These are phyloP conservation scores for Glaciozyma antarctica DNA, from an alignment of 768 basidiomycete species.

Conservation along the genomic window DNA sequence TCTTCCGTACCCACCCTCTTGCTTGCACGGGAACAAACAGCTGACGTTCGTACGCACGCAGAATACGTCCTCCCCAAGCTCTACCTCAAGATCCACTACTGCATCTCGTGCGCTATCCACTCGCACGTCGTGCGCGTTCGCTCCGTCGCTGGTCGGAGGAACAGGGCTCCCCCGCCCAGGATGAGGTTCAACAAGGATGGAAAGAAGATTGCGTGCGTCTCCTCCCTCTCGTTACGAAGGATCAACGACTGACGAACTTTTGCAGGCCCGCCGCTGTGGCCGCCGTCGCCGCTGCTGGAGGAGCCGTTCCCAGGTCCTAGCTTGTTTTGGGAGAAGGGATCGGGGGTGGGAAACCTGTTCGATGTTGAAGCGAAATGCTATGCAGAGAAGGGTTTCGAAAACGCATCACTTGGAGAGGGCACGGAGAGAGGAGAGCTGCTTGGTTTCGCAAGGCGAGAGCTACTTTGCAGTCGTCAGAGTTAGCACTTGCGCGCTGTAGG, in stretches of 20 bases:
- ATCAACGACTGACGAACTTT: not conserved
- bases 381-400: too few relatives aligned
- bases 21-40: not conserved
- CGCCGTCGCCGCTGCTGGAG: conserved; percentile 20
- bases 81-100: conserved; percentile 98
- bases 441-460: too few relatives aligned
- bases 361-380: too few relatives aligned
- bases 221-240: not conserved
- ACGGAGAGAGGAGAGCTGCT: too few relatives aligned
- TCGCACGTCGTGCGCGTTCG: conserved; percentile 99
- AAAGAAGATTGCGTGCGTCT: conserved; percentile 35
- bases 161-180: conserved; percentile 93
- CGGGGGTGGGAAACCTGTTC: too few relatives aligned
- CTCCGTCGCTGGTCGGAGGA: conserved; percentile 86
- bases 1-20: too few relatives aligned
- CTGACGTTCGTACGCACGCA: conserved; percentile 36
- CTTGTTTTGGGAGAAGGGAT: too few relatives aligned
- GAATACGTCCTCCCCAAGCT: conserved; percentile 95
- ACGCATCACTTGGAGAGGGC: too few relatives aligned
- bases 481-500: too few relatives aligned
- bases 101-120: conserved; percentile 98
- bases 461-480: too few relatives aligned
- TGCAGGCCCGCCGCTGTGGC: conserved; percentile 19
- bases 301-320: conserved; percentile 1
- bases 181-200: conserved; percentile 44